Base-by-base conservation (phyloP, 495 filamentous ascomycete genomes). In the Daldinia concentrica region DNA sequence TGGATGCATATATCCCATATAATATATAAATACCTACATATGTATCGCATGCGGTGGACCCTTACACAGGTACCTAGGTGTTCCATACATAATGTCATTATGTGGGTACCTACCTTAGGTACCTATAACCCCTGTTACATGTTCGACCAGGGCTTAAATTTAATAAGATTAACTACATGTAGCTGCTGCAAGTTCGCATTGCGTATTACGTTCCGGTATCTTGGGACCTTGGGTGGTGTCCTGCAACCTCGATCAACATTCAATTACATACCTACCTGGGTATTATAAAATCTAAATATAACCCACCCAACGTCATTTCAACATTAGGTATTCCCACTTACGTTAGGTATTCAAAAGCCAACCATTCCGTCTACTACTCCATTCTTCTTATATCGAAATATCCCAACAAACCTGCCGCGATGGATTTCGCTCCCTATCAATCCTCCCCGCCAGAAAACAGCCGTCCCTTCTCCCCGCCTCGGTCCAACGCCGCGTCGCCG, bases 401-500 rank as follows among this genome's bases (percentile, higher is more conserved):
- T 5, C 51, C 6, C 4, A 19, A 14, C 15, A 29, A 54, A 30
- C 15, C 19, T 34, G 1, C 7, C 57, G 57, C 37, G 39, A 96
- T 96, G 92, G 93, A 97, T 80, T 98, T 98, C 81, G 95, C 95
- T 29, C 95, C 95, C 32, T 98, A 98, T 81, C 95, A 98, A 85
- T 86, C 93, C 80, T 90, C 90, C 64, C 90, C 91, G 12, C 93
- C 93, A 24, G 93, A 95, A 84, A 83, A 87, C 73, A 86, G 86
- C 74, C 87, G 92, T 71, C 88, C 89, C 50, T 87, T 90, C 79
- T 95, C 90, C 15, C 93, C 88, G 43, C 89, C 85, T 68, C 83
- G 77, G 62, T 73, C 70, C 59, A 85, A 83, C 71, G 76, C 83
- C 65, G 69, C 85, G 34, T 86, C 84, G 63, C 86, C 88, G 6